Conservation (phyloP, 768 basidiomycete species). For the Hortiboletus flavorubellus region DNA sequence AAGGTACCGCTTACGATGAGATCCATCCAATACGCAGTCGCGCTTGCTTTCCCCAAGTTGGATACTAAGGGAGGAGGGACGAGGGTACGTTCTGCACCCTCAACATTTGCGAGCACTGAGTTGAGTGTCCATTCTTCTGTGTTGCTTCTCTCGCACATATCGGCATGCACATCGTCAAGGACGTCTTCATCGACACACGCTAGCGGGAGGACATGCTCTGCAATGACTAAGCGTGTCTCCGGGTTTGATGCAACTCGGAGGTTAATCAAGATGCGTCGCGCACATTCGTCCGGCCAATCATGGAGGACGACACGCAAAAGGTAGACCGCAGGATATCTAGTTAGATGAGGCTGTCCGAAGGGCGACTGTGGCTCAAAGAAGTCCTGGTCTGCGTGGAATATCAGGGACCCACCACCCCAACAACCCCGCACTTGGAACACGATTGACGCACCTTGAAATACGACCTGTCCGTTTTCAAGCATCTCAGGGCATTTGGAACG, state of each 20-base stretch:
- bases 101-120: slow-evolving; percentile 38
- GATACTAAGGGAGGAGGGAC: slow-evolving; percentile 63
- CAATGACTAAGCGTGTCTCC: slow-evolving; percentile 62
- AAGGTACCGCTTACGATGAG: slow-evolving; percentile 45
- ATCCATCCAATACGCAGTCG: slow-evolving; percentile 68
- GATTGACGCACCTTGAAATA: slow-evolving; percentile 45
- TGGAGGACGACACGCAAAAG: slow-evolving; percentile 70
- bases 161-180: background rate
- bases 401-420: background rate
- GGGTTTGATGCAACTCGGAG: slow-evolving; percentile 37
- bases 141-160: slow-evolving; percentile 6
- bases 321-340: slow-evolving; percentile 56
- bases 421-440: background rate
- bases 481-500: slow-evolving; percentile 54
- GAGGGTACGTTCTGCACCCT: slow-evolving; percentile 51
- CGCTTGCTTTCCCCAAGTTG: slow-evolving; percentile 69
- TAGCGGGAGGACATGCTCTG: slow-evolving; percentile 66
- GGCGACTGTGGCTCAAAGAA: slow-evolving; percentile 65
- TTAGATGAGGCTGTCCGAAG: slow-evolving; percentile 27
- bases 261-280: slow-evolving; percentile 42
- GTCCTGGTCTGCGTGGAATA: slow-evolving; percentile 52
- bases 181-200: slow-evolving; percentile 56
- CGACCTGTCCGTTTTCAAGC: slow-evolving; percentile 48
- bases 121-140: slow-evolving; percentile 27
- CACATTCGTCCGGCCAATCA: slow-evolving; percentile 71